Base-by-base conservation (phyloP, 129 eudicot genomes). In the Flaveria robusta region DNA sequence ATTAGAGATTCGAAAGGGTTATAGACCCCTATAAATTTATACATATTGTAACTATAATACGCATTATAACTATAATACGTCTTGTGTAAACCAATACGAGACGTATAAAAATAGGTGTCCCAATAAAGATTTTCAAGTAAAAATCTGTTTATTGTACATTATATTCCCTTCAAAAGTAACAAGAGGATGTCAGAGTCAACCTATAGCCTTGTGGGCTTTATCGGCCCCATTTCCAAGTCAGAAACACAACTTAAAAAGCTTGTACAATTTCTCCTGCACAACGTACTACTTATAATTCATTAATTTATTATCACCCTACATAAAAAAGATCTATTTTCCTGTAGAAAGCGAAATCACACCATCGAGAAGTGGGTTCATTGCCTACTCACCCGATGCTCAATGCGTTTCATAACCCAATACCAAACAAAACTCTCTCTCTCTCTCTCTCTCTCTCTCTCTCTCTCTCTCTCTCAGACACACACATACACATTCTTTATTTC, bases 371-470 rank as follows among this genome's bases (percentile, higher is more conserved):
- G 82, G 71, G 64, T 60, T 60, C 65, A 46, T 41, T 39, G 20
- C 45, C 13, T 12, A 50, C 51, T 10, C 66, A 42, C 9, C 52
- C 66, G 16, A 9, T 54, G 52, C 19, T 29, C 27, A 56, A 63
- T 63, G 79, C 79, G 78, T 74, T 62, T n/a, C 78, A 70, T 20
- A 55, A 59, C 58, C 66, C 78, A 54, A 74, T 16, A 47, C 63
- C 70, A 62, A 58, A 59, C 70, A 74, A 43, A 26, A 16, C 70
- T 47, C 42, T 58, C 70, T 31, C 71, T 42, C 70, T 26, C 56
- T n/a, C n/a, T n/a, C n/a, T n/a, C n/a, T n/a, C n/a, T n/a, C n/a
- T n/a, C n/a, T n/a, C n/a, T n/a, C n/a, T n/a, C n/a, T n/a, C n/a
- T n/a, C n/a, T n/a, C n/a, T n/a, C n/a, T n/a, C n/a, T n/a, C n/a